phyloP scores from a whole-genome alignment of 2,329 filamentous ascomycete species.

The Trichophyton benhamiae region DNA sequence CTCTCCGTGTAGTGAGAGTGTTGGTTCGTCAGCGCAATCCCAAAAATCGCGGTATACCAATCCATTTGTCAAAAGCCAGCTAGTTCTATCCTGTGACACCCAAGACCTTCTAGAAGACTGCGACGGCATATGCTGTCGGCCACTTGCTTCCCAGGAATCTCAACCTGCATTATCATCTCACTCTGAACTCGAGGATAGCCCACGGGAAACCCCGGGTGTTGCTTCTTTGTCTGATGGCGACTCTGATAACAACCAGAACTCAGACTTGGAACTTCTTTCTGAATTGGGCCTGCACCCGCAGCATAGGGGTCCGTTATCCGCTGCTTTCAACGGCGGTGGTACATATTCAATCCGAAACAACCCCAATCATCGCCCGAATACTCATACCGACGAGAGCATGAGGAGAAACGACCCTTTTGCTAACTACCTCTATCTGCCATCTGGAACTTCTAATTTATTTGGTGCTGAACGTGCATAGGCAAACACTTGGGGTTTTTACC shows the following conservation, averaged over 20 bases:
- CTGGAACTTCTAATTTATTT: conserved; percentile 4
- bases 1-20: too few relatives aligned
- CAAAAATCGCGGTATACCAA: too few relatives aligned
- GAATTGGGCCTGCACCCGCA: background rate
- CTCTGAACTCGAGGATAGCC: too few relatives aligned
- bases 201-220: too few relatives aligned
- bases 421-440: background rate
- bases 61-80: too few relatives aligned
- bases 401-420: conserved; percentile 12
- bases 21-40: too few relatives aligned
- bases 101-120: too few relatives aligned
- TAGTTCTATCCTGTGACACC: too few relatives aligned
- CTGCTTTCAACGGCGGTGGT: conserved; percentile 8
- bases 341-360: conserved; percentile 10
- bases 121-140: too few relatives aligned
- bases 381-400: conserved; percentile 9
- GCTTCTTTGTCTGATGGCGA: too few relatives aligned
- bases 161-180: too few relatives aligned
- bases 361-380: conserved; percentile 10
- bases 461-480: background rate
- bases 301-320: background rate
- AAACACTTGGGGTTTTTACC: background rate
- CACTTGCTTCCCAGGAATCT: too few relatives aligned
- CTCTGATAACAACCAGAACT: background rate
- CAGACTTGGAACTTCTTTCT: background rate